These are phyloP conservation scores for Xerocomellus intermedius DNA, from an alignment of 768 basidiomycete species.

Conservation along the genomic window DNA sequence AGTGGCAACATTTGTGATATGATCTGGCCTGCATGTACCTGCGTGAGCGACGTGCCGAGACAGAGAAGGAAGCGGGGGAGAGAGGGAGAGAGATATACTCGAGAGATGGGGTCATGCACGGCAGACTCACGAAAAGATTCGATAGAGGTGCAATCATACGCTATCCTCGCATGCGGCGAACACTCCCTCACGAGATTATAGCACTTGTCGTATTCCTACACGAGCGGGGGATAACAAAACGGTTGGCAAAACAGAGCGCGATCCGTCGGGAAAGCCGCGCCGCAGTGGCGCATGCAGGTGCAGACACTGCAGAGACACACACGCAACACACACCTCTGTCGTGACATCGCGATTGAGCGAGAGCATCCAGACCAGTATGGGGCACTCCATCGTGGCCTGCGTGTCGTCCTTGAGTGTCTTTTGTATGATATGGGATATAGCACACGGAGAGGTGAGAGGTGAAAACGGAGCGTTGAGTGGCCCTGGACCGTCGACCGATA, in stretches of 20 bases:
- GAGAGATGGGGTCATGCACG: background rate
- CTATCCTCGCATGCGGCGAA: constrained; percentile 53
- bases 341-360: constrained; percentile 74
- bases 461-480: background rate
- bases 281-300: background rate
- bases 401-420: background rate
- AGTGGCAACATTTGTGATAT: constrained; percentile 75
- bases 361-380: constrained; percentile 79
- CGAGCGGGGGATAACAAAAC: background rate
- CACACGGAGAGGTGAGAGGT: background rate
- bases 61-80: background rate
- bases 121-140: constrained; percentile 64
- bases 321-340: constrained; percentile 46
- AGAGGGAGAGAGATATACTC: background rate
- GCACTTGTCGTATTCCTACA: constrained; percentile 73
- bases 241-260: background rate
- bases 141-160: constrained; percentile 53
- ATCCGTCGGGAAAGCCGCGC: constrained; percentile 8
- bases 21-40: constrained; percentile 50
- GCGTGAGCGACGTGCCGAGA: background rate
- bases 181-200: constrained; percentile 59
- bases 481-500: background rate
- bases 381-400: constrained; percentile 46
- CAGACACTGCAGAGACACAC: background rate
- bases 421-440: background rate